Percentiles rank a stretch among this genome's conserved stretches.
Evolutionary conservation across 306 rosid species (phyloP).

Genomic region (Fagus crenata): DNA sequence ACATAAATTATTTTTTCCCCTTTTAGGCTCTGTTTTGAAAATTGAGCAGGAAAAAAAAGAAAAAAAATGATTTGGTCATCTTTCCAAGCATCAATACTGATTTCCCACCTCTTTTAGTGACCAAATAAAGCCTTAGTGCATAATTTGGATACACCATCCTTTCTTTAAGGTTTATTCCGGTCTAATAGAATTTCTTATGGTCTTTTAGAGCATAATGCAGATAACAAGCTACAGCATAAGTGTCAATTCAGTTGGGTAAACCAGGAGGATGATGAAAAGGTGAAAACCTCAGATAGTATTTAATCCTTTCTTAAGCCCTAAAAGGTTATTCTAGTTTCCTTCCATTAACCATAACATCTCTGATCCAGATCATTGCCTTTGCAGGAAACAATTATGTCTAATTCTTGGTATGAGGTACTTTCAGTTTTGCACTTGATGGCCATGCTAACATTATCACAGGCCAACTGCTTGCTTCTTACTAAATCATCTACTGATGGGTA

Average conservation of each 20-base stretch:
- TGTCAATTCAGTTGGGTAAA: constrained; percentile 82
- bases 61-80: neutral
- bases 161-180: too few relatives aligned
- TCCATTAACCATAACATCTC: too few relatives aligned
- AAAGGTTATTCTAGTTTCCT: too few relatives aligned
- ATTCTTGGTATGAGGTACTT: constrained; percentile 89
- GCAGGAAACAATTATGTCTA: constrained; percentile 88
- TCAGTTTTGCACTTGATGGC: constrained; percentile 95
- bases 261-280: constrained; percentile 95
- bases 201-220: constrained; percentile 30
- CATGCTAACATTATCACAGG: constrained; percentile 74
- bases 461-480: constrained; percentile 92
- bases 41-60: too few relatives aligned
- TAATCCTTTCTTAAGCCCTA: neutral
- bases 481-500: constrained; percentile 79
- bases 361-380: constrained; percentile 23
- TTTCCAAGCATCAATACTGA: neutral
- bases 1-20: too few relatives aligned
- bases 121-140: too few relatives aligned
- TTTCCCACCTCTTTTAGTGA: too few relatives aligned
- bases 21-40: too few relatives aligned
- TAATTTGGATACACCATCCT: too few relatives aligned
- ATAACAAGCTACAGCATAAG: constrained; percentile 83
- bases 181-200: too few relatives aligned
- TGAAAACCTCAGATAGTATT: constrained; percentile 13